Percentiles rank a stretch among this genome's conserved stretches.
phyloP scores from a whole-genome alignment of 352 stramenopile species.

The Globisporangium ultimum region DNA sequence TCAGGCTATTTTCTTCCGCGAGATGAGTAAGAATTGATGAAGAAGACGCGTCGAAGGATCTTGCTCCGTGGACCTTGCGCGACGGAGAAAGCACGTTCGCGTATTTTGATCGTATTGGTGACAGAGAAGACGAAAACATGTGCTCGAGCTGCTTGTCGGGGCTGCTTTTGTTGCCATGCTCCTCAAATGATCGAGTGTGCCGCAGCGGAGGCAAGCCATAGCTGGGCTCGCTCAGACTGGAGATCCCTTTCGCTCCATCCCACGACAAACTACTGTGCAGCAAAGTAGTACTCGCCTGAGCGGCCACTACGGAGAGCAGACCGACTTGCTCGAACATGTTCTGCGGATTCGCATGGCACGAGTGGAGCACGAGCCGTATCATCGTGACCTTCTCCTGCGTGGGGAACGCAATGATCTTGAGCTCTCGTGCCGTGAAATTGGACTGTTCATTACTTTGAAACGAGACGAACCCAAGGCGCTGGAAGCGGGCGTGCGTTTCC shows the following conservation, averaged over 20 bases:
- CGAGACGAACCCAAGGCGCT: slow-evolving; percentile 40
- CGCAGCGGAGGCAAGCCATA: slow-evolving; percentile 2
- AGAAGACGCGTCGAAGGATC: background rate
- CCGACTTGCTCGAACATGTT: slow-evolving; percentile 62
- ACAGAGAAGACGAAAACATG: slow-evolving; percentile 10
- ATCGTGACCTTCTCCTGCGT: slow-evolving; percentile 19
- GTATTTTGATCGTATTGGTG: slow-evolving; percentile 10
- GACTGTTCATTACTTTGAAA: slow-evolving; percentile 24
- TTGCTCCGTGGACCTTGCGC: background rate
- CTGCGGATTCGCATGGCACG: slow-evolving; percentile 30
- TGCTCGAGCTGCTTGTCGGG: background rate
- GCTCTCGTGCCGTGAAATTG: slow-evolving; percentile 30
- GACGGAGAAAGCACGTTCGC: background rate
- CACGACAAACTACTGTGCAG: slow-evolving; percentile 3
- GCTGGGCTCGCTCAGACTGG: background rate
- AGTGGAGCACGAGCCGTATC: slow-evolving; percentile 41
- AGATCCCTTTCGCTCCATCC: background rate
- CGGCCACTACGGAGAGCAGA: slow-evolving; percentile 24
- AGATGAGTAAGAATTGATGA: background rate
- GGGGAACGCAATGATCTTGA: slow-evolving; percentile 42
- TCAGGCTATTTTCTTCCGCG: background rate
- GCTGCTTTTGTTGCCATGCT: background rate
- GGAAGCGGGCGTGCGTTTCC: slow-evolving; percentile 21
- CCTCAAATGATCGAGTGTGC: background rate
- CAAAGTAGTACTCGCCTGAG: slow-evolving; percentile 1